phyloP scores from a whole-genome alignment of 179 eudicot genomes.

The Actinidia polygama region DNA sequence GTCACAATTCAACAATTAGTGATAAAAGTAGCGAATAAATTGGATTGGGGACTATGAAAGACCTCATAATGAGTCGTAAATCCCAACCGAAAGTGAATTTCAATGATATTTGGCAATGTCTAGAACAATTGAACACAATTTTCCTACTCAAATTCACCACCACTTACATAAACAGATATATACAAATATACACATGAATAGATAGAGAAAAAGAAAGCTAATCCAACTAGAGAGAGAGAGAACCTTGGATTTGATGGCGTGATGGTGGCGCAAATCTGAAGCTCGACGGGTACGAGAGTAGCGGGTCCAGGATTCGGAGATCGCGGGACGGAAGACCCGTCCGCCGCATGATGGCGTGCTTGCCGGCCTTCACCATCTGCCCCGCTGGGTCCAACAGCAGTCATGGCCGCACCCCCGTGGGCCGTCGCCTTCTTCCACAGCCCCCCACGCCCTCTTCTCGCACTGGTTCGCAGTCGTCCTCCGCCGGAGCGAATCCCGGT shows the following conservation, averaged over 20 bases:
- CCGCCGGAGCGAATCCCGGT: slow-evolving; percentile 22
- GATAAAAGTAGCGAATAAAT: too few species aligned
- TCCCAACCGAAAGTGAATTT: too few species aligned
- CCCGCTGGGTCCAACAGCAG: slow-evolving; percentile 76
- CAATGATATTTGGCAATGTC: too few species aligned
- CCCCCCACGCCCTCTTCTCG: slow-evolving; percentile 26
- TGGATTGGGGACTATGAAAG: too few species aligned
- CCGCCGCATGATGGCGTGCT: slow-evolving; percentile 88
- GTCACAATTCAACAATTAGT: too few species aligned
- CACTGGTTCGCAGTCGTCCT: slow-evolving; percentile 35
- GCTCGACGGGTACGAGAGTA: slow-evolving; percentile 91
- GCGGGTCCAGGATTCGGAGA: slow-evolving; percentile 88
- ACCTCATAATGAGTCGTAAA: too few species aligned
- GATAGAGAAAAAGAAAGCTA: not conserved
- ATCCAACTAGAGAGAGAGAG: not conserved
- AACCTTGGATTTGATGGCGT: slow-evolving; percentile 72
- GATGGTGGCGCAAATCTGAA: slow-evolving; percentile 63
- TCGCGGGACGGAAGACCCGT: slow-evolving; percentile 96
- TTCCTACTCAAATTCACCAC: not conserved
- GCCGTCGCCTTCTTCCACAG: slow-evolving; percentile 71
- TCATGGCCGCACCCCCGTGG: slow-evolving; percentile 82
- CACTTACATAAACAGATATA: not conserved
- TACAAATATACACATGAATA: not conserved
- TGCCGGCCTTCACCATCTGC: slow-evolving; percentile 81
- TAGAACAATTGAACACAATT: too few species aligned